Conservation (phyloP, 805 yeast species). For the Teunomyces pallodes region DNA sequence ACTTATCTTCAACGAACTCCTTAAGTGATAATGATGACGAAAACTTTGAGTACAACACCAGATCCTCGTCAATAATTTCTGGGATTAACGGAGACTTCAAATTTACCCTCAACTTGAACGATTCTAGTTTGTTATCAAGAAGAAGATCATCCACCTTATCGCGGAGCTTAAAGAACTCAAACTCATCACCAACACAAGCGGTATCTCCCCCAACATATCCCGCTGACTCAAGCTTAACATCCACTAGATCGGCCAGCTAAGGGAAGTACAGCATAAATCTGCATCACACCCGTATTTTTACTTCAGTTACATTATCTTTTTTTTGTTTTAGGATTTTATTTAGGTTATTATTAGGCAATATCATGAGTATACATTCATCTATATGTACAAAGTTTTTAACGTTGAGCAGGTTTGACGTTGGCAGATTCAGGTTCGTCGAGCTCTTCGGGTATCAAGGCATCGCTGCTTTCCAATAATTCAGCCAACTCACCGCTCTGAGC, state of each 20-base stretch:
- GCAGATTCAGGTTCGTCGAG: slow-evolving; percentile 38
- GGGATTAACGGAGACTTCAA: slow-evolving; percentile 40
- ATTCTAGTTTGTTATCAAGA: slow-evolving; percentile 61
- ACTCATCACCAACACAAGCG: slow-evolving; percentile 3
- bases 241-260: background rate
- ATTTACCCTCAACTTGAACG: slow-evolving; percentile 61
- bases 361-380: background rate
- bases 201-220: background rate
- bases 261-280: background rate
- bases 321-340: background rate
- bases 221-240: slow-evolving; percentile 1
- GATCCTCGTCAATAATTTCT: slow-evolving; percentile 39
- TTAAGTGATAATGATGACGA: slow-evolving; percentile 14
- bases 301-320: background rate
- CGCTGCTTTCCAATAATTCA: slow-evolving; percentile 74
- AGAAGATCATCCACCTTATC: slow-evolving; percentile 37
- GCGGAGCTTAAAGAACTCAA: slow-evolving; percentile 9
- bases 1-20: slow-evolving; percentile 11
- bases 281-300: background rate
- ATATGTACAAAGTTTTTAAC: background rate
- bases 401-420: slow-evolving; percentile 34
- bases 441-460: slow-evolving; percentile 79
- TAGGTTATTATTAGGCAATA: background rate
- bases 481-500: slow-evolving; percentile 87
- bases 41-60: slow-evolving; percentile 30